Conservation (phyloP, 305 asterid genomes). For the Euphrasia arctica region DNA sequence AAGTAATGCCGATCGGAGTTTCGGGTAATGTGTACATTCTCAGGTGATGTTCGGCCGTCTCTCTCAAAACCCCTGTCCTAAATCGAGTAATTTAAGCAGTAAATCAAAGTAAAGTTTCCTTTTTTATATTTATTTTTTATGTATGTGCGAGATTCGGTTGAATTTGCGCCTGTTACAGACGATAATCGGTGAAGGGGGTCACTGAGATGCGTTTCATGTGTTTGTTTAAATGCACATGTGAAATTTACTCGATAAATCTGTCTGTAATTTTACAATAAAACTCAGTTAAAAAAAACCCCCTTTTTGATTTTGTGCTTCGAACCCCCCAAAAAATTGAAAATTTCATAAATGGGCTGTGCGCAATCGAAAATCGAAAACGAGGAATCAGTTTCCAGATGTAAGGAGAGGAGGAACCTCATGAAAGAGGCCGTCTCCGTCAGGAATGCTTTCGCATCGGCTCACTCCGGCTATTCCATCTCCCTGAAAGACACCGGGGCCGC, state of each 20-base stretch:
- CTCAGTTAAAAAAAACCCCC: not conserved
- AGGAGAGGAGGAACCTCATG: constrained; percentile 82
- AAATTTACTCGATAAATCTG: not conserved
- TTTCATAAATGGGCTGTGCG: constrained; percentile 70
- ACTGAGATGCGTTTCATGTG: not conserved
- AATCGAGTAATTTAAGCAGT: not conserved
- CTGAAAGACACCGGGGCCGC: constrained; percentile 96
- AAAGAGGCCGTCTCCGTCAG: constrained; percentile 76
- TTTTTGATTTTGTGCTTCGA: not conserved
- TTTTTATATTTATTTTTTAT: not conserved
- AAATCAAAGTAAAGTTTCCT: not conserved
- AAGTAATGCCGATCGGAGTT: not conserved
- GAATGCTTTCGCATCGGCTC: constrained; percentile 89
- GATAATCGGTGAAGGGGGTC: not conserved
- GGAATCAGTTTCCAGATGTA: constrained; percentile 90
- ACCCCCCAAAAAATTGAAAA: not conserved
- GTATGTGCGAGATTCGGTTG: not conserved
- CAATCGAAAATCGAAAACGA: constrained; percentile 91
- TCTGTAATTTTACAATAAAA: not conserved
- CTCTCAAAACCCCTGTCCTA: not conserved
- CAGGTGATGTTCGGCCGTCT: not conserved
- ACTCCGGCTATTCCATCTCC: constrained; percentile 73
- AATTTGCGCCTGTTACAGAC: not conserved
- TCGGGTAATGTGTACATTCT: not conserved
- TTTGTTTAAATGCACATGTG: not conserved